These are phyloP conservation scores for Microthyrium microscopicum DNA, from an alignment of 2,329 filamentous ascomycete genomes.

Conservation along the genomic window DNA sequence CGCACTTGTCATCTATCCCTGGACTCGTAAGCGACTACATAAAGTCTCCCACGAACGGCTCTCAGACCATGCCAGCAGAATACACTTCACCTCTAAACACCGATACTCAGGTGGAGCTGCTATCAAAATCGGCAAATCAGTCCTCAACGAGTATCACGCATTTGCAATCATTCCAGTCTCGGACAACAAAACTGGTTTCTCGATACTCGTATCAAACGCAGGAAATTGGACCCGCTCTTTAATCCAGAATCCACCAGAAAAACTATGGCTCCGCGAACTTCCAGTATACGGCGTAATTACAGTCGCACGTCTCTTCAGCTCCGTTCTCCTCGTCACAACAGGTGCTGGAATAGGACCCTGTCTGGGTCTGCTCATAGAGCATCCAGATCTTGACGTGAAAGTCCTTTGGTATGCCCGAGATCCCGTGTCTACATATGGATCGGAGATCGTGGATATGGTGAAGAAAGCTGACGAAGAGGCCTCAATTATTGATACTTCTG, in stretches of 20 bases:
- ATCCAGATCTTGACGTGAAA: conserved; percentile 4
- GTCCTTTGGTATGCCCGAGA: conserved; percentile 9
- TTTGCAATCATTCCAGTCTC: conserved; percentile 57
- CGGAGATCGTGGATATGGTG: conserved; percentile 9
- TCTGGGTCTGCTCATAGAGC: conserved; percentile 9
- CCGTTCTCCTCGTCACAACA: conserved; percentile 50
- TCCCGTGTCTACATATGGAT: conserved; percentile 9
- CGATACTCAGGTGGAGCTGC: conserved; percentile 15
- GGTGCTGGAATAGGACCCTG: conserved; percentile 32
- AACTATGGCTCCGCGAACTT: conserved; percentile 52
- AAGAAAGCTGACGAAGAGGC: conserved; percentile 15
- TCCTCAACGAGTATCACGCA: conserved; percentile 52
- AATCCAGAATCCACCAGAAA: conserved; percentile 43
- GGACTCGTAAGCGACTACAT: conserved; percentile 54
- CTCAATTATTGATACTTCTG: conserved; percentile 18
- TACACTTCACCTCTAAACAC: conserved; percentile 34
- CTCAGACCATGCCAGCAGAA: conserved; percentile 53
- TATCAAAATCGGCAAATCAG: conserved; percentile 15
- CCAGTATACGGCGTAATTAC: conserved; percentile 52
- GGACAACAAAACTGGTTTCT: conserved; percentile 37
- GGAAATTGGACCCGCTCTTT: conserved; percentile 56
- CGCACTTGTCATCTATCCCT: conserved; percentile 50
- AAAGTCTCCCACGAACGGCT: conserved; percentile 48
- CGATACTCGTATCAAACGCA: conserved; percentile 52
- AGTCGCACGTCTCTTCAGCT: conserved; percentile 47